Conservation (phyloP, 345 rosid species). For the Xanthoceras sorbifolium region DNA sequence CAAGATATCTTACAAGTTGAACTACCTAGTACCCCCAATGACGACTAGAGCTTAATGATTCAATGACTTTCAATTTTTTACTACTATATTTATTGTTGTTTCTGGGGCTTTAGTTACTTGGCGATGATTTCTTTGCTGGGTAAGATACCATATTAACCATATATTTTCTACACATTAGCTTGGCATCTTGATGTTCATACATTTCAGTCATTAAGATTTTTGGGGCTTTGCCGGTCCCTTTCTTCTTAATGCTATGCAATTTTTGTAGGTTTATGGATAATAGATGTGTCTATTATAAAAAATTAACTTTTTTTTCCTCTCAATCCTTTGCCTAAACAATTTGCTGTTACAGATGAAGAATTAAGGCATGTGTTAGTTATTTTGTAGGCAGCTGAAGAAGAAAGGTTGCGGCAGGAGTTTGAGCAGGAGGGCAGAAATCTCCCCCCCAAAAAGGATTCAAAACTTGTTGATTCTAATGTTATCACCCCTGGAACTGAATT, state of each 20-base stretch:
- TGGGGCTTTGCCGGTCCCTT: neutral
- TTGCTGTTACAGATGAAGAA: neutral
- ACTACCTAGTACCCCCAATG: neutral
- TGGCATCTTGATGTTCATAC: neutral
- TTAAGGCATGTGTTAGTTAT: neutral
- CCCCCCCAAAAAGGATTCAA: slow-evolving; percentile 72
- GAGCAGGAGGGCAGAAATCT: slow-evolving; percentile 81
- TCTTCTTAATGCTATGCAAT: neutral
- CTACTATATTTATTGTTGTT: neutral
- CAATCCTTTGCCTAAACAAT: neutral
- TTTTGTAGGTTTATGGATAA: neutral
- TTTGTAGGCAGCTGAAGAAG: slow-evolving; percentile 85
- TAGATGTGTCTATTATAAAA: neutral
- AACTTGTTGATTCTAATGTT: slow-evolving; percentile 79
- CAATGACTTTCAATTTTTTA: neutral
- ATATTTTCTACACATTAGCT: neutral
- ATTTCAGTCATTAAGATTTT: neutral
- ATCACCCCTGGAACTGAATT: slow-evolving; percentile 96
- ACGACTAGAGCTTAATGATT: neutral
- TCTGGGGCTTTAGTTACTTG: neutral
- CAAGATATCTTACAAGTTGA: neutral
- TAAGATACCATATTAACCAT: neutral
- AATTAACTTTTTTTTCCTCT: no score
- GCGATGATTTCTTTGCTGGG: neutral
- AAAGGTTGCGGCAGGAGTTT: slow-evolving; percentile 71